Conservation (phyloP, 768 basidiomycete species). For the Auriscalpium orientale region DNA sequence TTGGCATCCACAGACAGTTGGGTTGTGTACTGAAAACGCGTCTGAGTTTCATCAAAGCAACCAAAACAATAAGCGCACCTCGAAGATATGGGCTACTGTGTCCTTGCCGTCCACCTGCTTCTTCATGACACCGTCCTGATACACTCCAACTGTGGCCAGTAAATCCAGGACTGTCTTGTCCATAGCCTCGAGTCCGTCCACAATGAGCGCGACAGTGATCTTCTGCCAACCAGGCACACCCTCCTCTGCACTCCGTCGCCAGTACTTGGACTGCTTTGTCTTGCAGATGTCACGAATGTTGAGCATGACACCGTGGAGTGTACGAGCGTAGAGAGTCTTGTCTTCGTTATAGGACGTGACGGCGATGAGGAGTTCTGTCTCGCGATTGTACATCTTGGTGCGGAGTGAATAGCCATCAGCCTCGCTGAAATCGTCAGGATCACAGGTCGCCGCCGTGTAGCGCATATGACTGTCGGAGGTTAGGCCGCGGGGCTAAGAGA, state of each 20-base stretch:
- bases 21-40: constrained; percentile 72
- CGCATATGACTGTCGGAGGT: constrained; percentile 68
- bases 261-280: constrained; percentile 90
- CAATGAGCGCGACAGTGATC: constrained; percentile 83
- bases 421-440: constrained; percentile 82
- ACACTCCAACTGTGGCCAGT: constrained; percentile 84
- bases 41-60: constrained; percentile 4
- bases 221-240: constrained; percentile 85
- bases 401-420: constrained; percentile 82
- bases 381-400: constrained; percentile 75
- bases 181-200: constrained; percentile 91
- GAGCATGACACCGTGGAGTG: constrained; percentile 92
- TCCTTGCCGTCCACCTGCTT: constrained; percentile 85
- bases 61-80: constrained; percentile 40
- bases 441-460: constrained; percentile 86
- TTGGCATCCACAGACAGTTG: constrained; percentile 89
- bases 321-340: constrained; percentile 85
- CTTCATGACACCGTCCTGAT: constrained; percentile 94
- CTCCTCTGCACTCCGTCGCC: constrained; percentile 77
- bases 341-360: constrained; percentile 93
- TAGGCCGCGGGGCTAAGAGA: not conserved
- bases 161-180: constrained; percentile 91
- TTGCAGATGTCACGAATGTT: constrained; percentile 98
- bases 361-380: constrained; percentile 90
- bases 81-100: constrained; percentile 91